phyloP scores from a whole-genome alignment of 768 basidiomycete genomes.

The Hypsizygus marmoreus region DNA sequence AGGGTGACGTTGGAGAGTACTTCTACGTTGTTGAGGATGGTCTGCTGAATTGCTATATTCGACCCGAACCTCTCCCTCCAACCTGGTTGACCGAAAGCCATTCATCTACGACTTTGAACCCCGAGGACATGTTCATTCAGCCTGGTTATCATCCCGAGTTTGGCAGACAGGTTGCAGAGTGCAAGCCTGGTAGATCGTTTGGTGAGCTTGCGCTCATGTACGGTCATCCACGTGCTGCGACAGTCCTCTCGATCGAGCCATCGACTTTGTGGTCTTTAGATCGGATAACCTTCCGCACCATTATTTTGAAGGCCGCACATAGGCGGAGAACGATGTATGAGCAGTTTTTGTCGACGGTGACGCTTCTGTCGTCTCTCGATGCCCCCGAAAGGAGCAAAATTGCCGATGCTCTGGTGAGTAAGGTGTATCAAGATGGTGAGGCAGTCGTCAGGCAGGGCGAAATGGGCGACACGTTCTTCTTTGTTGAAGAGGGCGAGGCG shows the following conservation, averaged over 20 bases:
- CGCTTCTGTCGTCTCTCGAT: constrained; percentile 82
- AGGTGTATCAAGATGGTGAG: constrained; percentile 79
- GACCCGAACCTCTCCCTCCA: constrained; percentile 63
- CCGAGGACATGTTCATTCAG: constrained; percentile 59
- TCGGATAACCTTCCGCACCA: constrained; percentile 97
- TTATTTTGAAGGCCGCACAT: constrained; percentile 92
- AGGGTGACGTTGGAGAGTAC: constrained; percentile 95
- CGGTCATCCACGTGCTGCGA: constrained; percentile 93
- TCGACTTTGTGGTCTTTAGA: constrained; percentile 94
- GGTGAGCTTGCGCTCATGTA: constrained; percentile 99
- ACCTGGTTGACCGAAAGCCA: constrained; percentile 52
- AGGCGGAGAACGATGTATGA: constrained; percentile 95
- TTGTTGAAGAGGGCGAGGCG: constrained; percentile 93
- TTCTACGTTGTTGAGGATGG: constrained; percentile 98
- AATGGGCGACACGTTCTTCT: constrained; percentile 96
- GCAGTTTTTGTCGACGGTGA: constrained; percentile 89
- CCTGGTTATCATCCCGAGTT: constrained; percentile 69
- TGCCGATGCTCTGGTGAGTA: constrained; percentile 90
- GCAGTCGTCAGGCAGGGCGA: constrained; percentile 92
- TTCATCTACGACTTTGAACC: constrained; percentile 36
- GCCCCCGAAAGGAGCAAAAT: constrained; percentile 94
- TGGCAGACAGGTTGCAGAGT: constrained; percentile 84
- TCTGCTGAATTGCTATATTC: constrained; percentile 79
- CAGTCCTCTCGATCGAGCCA: constrained; percentile 80
- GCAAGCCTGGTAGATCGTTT: constrained; percentile 83